These are phyloP conservation scores for Fusarium sp. DNA, from an alignment of 2,329 filamentous ascomycete species.

Conservation along the genomic window DNA sequence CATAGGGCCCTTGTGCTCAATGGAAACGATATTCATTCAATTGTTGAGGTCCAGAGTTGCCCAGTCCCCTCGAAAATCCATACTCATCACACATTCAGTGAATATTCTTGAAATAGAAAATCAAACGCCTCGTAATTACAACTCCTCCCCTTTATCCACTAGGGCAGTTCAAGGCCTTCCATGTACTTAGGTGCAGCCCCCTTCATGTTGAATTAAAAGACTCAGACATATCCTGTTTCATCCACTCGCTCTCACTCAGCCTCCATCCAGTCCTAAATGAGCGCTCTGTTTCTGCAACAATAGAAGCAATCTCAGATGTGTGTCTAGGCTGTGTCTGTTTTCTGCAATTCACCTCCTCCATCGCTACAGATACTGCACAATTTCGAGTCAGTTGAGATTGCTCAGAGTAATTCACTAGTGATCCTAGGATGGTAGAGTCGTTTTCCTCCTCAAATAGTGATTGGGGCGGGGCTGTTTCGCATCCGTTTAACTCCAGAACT, in stretches of 20 bases:
- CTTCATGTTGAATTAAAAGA: background rate
- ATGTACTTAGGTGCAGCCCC: background rate
- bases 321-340: background rate
- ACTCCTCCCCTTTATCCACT: background rate
- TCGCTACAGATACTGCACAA: background rate
- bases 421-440: background rate
- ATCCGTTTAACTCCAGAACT: background rate
- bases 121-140: background rate
- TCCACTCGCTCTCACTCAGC: slow-evolving; percentile 37
- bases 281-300: background rate
- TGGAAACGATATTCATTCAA: background rate
- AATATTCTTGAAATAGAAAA: background rate
- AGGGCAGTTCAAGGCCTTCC: background rate
- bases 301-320: background rate
- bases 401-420: background rate
- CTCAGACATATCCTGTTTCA: background rate
- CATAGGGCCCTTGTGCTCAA: background rate
- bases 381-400: background rate
- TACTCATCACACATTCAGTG: too few species aligned
- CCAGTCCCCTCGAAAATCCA: background rate
- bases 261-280: slow-evolving; percentile 21
- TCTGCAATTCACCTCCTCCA: background rate
- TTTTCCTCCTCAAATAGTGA: background rate
- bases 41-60: background rate
- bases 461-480: background rate